Evolutionary conservation across 1,139 yeast species (phyloP).

Genomic region (Suhomyces bokatorum): DNA sequence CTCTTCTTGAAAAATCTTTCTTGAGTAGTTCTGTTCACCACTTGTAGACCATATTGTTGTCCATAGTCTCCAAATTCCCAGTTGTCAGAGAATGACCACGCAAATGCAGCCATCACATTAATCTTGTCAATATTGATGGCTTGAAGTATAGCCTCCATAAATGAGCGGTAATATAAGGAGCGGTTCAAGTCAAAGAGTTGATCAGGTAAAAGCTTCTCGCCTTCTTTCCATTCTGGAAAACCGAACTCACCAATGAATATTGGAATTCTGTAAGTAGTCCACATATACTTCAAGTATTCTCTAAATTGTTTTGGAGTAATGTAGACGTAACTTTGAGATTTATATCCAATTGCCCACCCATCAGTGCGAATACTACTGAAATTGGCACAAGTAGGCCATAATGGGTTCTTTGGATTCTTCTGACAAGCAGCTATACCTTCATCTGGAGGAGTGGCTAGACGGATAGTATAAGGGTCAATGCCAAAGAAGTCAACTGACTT

Average conservation of each 20-base stretch:
- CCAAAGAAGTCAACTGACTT: constrained; percentile 35
- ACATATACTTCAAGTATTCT: constrained; percentile 21
- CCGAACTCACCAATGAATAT: constrained; percentile 34
- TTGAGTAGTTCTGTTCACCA: constrained; percentile 33
- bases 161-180: constrained; percentile 31
- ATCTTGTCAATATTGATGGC: constrained; percentile 28
- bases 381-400: constrained; percentile 21
- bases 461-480: constrained; percentile 36
- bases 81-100: constrained; percentile 38
- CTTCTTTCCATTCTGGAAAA: constrained; percentile 35
- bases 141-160: constrained; percentile 29
- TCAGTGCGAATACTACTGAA: constrained; percentile 18
- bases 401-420: constrained; percentile 15
- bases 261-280: constrained; percentile 23
- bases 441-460: constrained; percentile 21
- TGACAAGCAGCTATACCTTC: constrained; percentile 23
- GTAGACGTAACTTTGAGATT: constrained; percentile 25
- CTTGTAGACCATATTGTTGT: constrained; percentile 37
- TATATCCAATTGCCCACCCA: constrained; percentile 33
- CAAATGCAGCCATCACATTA: constrained; percentile 31
- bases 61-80: constrained; percentile 36
- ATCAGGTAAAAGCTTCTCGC: constrained; percentile 25
- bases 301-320: constrained; percentile 24
- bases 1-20: constrained; percentile 34
- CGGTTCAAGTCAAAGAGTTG: constrained; percentile 30